These are phyloP conservation scores for Endocalyx cinctus DNA, from an alignment of 2,329 filamentous ascomycete genomes.

Conservation along the genomic window DNA sequence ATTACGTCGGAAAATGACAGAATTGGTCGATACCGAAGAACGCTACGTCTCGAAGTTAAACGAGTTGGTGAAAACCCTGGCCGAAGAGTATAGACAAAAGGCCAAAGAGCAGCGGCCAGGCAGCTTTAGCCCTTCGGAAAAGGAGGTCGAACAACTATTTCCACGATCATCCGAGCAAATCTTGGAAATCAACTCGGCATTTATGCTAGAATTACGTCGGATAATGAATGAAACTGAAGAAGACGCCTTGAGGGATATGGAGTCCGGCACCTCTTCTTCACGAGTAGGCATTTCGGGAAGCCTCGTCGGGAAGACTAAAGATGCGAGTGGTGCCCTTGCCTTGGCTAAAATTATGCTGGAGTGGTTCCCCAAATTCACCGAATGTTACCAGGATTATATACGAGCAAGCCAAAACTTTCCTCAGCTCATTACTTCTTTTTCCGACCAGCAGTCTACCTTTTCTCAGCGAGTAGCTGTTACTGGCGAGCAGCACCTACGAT, in stretches of 20 bases:
- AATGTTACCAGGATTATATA: slow-evolving; percentile 92
- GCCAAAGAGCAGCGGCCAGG: slow-evolving; percentile 53
- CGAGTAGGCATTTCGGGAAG: slow-evolving; percentile 38
- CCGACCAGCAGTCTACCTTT: slow-evolving; percentile 79
- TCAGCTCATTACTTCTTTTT: slow-evolving; percentile 70
- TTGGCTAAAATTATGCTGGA: slow-evolving; percentile 80
- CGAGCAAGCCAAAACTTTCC: slow-evolving; percentile 84
- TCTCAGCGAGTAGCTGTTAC: slow-evolving; percentile 73
- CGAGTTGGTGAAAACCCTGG: slow-evolving; percentile 76
- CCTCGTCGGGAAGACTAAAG: slow-evolving; percentile 48
- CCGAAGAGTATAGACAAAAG: slow-evolving; percentile 71
- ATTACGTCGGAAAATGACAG: slow-evolving; percentile 80
- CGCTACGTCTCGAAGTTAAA: slow-evolving; percentile 86
- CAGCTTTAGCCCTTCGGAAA: slow-evolving; percentile 67
- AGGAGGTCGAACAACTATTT: slow-evolving; percentile 73
- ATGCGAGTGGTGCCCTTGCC: slow-evolving; percentile 71
- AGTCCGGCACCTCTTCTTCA: slow-evolving; percentile 47
- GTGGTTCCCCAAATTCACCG: slow-evolving; percentile 89
- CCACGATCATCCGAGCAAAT: slow-evolving; percentile 77
- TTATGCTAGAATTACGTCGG: slow-evolving; percentile 69
- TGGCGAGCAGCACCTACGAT: slow-evolving; percentile 86
- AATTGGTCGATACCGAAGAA: slow-evolving; percentile 89
- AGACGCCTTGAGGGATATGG: slow-evolving; percentile 72
- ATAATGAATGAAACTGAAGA: slow-evolving; percentile 82
- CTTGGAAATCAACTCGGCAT: slow-evolving; percentile 73